Conservation (phyloP, 2,329 filamentous ascomycete species). For the Fusarium aywerte region DNA sequence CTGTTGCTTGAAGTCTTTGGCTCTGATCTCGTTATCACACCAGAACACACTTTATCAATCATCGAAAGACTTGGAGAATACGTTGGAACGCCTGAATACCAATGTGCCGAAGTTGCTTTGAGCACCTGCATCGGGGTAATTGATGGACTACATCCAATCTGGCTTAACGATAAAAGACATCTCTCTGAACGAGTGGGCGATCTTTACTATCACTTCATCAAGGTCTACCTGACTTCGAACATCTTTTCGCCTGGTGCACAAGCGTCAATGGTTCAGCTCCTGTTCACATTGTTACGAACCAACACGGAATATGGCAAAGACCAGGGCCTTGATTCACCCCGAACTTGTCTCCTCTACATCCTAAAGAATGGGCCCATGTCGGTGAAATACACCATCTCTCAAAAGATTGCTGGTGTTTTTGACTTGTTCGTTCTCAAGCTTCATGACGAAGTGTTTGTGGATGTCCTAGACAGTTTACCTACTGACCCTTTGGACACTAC, state of each 20-base stretch:
- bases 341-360: slow-evolving; percentile 80
- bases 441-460: slow-evolving; percentile 86
- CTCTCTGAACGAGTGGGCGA: slow-evolving; percentile 76
- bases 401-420: slow-evolving; percentile 79
- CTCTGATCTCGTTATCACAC: slow-evolving; percentile 63
- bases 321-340: slow-evolving; percentile 65
- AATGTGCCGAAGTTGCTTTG: slow-evolving; percentile 79
- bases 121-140: slow-evolving; percentile 75
- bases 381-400: slow-evolving; percentile 80
- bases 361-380: slow-evolving; percentile 72
- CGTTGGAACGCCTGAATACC: slow-evolving; percentile 68
- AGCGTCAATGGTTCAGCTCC: slow-evolving; percentile 71
- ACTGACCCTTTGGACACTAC: slow-evolving; percentile 76
- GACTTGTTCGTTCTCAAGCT: slow-evolving; percentile 81
- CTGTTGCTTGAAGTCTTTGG: slow-evolving; percentile 64
- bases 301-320: slow-evolving; percentile 74
- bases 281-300: slow-evolving; percentile 75
- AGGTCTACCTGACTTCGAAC: slow-evolving; percentile 71
- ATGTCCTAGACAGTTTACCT: slow-evolving; percentile 84
- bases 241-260: slow-evolving; percentile 77
- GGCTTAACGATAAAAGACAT: slow-evolving; percentile 68
- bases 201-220: slow-evolving; percentile 82
- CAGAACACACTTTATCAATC: slow-evolving; percentile 59
- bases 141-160: slow-evolving; percentile 69
- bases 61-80: slow-evolving; percentile 63